Conservation (phyloP, 306 rosid species). For the Dalbergia oliveri region DNA sequence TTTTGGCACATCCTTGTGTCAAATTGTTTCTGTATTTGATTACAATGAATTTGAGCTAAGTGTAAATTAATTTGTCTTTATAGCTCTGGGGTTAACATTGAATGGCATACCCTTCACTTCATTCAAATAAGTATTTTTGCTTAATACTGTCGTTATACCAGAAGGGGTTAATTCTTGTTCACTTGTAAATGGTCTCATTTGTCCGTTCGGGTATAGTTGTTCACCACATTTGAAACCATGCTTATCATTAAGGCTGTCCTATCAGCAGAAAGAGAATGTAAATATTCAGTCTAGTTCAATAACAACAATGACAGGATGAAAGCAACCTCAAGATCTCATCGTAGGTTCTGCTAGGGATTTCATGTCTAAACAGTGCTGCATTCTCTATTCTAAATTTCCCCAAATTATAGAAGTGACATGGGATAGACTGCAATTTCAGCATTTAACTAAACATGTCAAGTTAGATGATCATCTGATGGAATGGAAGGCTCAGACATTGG, state of each 20-base stretch:
- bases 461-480: slow-evolving; percentile 14
- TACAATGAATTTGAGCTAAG: neutral
- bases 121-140: neutral
- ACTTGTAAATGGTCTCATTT: slow-evolving; percentile 20
- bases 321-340: slow-evolving; percentile 15
- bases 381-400: neutral
- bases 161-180: neutral
- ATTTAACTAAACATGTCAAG: slow-evolving; percentile 13
- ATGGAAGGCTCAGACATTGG: neutral
- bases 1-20: neutral
- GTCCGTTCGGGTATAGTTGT: neutral
- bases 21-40: slow-evolving; percentile 22
- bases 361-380: slow-evolving; percentile 3
- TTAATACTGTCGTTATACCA: neutral
- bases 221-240: slow-evolving; percentile 4
- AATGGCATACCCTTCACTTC: neutral
- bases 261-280: slow-evolving; percentile 6
- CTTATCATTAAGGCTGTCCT: neutral
- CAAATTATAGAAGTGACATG: neutral
- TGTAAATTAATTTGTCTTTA: neutral
- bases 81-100: slow-evolving; percentile 13
- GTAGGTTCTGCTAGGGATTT: slow-evolving; percentile 3
- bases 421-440: neutral
- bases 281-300: slow-evolving; percentile 5
- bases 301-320: slow-evolving; percentile 14